Evolutionary conservation across 2,329 filamentous ascomycete genomes (phyloP), one percentile per base, ranked within the genome.

Genomic region (Trichophyton schoenleinii): DNA sequence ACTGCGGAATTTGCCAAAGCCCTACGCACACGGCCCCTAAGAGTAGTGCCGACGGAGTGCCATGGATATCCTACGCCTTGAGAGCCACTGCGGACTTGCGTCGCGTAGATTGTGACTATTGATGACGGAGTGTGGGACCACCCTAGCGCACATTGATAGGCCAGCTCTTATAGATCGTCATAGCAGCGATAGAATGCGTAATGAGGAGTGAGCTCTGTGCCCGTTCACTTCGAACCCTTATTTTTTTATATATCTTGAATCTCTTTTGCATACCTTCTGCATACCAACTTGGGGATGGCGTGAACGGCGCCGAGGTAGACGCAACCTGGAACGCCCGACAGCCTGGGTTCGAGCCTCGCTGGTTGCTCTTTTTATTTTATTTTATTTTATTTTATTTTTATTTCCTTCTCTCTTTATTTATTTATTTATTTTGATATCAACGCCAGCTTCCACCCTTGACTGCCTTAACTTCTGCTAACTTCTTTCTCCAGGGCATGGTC

Each of bases 401-500:
- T 36, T 55, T 36, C 34, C 18, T n/a, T 55, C 34, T 34, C 8
- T 55, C 3, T 15, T 28, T n/a, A n/a, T n/a, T 20, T 28, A n/a
- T 18, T 20, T 28, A n/a, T 18, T 36, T 34, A 8, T 31, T 9
- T 28, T 36, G 15, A 8, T 15, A 2, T 62, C 31, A 25, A 28
- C 15, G 20, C 11, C 9, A 53, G 22, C 6, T 13, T 61, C 25
- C 41, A 55, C 36, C 63, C 52, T 38, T 52, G 25, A n/a, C 22
- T 34, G 52, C 1, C 36, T 57, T 6, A 1, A 20, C 36, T 57
- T 8, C n/a, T n/a, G n/a, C 53, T 57, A 57, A 36, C 9, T 38
- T n/a, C 60, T 28, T 57, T 38, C 8, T 60, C 15, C 63, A 90
- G 87, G 89, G 87, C 65, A 95, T 95, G 88, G 83, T 80, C 75